phyloP scores from a whole-genome alignment of 2,329 filamentous ascomycete genomes.

The Zalaria sp. region DNA sequence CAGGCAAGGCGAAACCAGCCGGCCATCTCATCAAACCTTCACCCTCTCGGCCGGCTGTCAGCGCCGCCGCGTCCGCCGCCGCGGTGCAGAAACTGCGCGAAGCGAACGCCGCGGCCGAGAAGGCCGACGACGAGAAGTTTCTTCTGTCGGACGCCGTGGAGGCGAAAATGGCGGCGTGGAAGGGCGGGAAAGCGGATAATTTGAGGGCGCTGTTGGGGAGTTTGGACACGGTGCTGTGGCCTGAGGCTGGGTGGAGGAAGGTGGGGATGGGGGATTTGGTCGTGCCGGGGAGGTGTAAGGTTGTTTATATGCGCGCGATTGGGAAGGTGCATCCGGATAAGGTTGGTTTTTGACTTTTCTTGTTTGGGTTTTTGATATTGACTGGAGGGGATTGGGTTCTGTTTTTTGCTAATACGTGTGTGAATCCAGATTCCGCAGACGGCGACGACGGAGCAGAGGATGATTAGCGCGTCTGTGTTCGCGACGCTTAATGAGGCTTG shows the following conservation, averaged over 20 bases:
- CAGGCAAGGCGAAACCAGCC: slow-evolving; percentile 3
- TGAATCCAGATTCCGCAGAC: slow-evolving; percentile 40
- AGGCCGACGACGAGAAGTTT: slow-evolving; percentile 84
- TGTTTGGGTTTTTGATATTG: no score
- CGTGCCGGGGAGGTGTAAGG: slow-evolving; percentile 88
- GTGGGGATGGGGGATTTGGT: slow-evolving; percentile 88
- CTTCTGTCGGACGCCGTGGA: slow-evolving; percentile 77
- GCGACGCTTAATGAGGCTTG: slow-evolving; percentile 52
- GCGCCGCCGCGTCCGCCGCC: slow-evolving; percentile 35
- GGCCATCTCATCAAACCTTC: background rate
- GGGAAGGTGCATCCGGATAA: slow-evolving; percentile 97
- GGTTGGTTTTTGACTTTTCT: slow-evolving; percentile 40
- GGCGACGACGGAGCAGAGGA: slow-evolving; percentile 52
- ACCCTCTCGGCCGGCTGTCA: slow-evolving; percentile 11
- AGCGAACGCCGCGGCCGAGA: slow-evolving; percentile 74
- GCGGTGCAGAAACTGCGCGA: slow-evolving; percentile 71
- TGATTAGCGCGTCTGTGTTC: slow-evolving; percentile 53
- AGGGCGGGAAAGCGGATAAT: slow-evolving; percentile 85
- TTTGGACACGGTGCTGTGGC: slow-evolving; percentile 81
- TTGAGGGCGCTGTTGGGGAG: slow-evolving; percentile 75
- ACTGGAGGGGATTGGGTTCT: background rate
- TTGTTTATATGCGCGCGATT: slow-evolving; percentile 98
- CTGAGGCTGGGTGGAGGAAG: slow-evolving; percentile 89
- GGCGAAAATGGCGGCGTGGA: slow-evolving; percentile 64
- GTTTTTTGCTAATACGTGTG: background rate